A percentile compares a stretch with the other conserved stretches of the same genome.
These are phyloP conservation scores for Lasiosphaeria ovina DNA, from an alignment of 495 filamentous ascomycete genomes.

Conservation along the genomic window DNA sequence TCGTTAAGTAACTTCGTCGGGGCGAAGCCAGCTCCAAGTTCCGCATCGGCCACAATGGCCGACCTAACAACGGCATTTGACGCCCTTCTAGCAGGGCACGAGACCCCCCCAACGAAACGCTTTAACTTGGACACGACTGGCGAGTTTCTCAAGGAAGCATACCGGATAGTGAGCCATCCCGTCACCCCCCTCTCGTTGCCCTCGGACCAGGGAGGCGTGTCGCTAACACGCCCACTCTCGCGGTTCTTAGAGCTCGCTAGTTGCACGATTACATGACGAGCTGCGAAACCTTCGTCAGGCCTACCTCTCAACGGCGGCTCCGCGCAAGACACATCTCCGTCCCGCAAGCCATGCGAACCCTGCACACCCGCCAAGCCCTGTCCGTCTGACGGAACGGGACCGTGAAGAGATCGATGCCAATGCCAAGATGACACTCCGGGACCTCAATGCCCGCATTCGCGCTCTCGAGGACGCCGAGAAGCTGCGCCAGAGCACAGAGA, in stretches of 20 bases:
- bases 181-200: neutral
- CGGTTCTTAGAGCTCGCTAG: slow-evolving; percentile 71
- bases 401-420: slow-evolving; percentile 80
- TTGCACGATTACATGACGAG: slow-evolving; percentile 69
- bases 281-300: slow-evolving; percentile 80
- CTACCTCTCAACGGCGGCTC: slow-evolving; percentile 77
- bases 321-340: slow-evolving; percentile 45
- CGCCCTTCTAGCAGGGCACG: slow-evolving; percentile 59
- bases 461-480: slow-evolving; percentile 78
- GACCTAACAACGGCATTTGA: slow-evolving; percentile 73
- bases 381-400: slow-evolving; percentile 62
- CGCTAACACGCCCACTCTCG: slow-evolving; percentile 5
- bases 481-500: slow-evolving; percentile 70
- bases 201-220: neutral
- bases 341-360: slow-evolving; percentile 31
- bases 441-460: slow-evolving; percentile 73
- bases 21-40: too few species aligned
- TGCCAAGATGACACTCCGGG: slow-evolving; percentile 76
- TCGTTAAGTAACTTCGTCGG: too few species aligned
- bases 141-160: slow-evolving; percentile 93
- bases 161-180: slow-evolving; percentile 70
- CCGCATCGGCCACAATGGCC: slow-evolving; percentile 46
- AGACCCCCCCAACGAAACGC: slow-evolving; percentile 41
- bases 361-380: slow-evolving; percentile 26
- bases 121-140: slow-evolving; percentile 59